These are phyloP conservation scores for Gautieria morchelliformis DNA, from an alignment of 768 basidiomycete genomes.

Conservation along the genomic window DNA sequence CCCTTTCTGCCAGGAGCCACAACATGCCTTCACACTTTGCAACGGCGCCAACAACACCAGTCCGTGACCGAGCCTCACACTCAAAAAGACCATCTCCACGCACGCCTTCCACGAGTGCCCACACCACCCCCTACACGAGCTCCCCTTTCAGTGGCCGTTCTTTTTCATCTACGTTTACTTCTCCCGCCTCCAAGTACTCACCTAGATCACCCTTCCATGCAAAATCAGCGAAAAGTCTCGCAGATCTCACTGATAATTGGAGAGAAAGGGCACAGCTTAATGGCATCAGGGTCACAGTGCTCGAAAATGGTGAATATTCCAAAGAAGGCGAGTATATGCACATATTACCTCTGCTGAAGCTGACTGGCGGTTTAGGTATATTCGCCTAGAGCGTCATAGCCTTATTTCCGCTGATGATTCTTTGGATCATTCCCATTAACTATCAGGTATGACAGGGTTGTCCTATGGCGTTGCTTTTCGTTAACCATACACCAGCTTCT, in stretches of 20 bases:
- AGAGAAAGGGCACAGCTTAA: constrained; percentile 61
- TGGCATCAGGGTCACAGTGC: constrained; percentile 53
- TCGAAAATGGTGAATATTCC: constrained; percentile 27
- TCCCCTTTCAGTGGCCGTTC: neutral
- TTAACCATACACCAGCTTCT: neutral
- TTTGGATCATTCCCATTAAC: no score
- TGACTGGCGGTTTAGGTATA: no score
- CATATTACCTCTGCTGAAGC: constrained; percentile 11
- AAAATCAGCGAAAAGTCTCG: constrained; percentile 28
- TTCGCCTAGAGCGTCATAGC: no score
- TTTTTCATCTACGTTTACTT: neutral
- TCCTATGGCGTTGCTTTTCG: neutral
- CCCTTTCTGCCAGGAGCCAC: neutral
- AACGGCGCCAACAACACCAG: neutral
- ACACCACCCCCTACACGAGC: neutral
- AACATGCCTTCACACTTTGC: neutral
- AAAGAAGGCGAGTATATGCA: constrained; percentile 39
- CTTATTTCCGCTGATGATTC: no score
- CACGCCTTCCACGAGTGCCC: neutral
- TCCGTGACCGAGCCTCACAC: neutral
- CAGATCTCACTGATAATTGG: constrained; percentile 62
- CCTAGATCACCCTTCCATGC: neutral
- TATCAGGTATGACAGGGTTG: no score
- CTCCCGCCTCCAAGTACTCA: neutral
- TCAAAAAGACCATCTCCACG: neutral